Percentiles rank a stretch among this genome's conserved stretches.
These are phyloP conservation scores for Lizonia empirigonia DNA, from an alignment of 2,329 filamentous ascomycete species.

Conservation along the genomic window DNA sequence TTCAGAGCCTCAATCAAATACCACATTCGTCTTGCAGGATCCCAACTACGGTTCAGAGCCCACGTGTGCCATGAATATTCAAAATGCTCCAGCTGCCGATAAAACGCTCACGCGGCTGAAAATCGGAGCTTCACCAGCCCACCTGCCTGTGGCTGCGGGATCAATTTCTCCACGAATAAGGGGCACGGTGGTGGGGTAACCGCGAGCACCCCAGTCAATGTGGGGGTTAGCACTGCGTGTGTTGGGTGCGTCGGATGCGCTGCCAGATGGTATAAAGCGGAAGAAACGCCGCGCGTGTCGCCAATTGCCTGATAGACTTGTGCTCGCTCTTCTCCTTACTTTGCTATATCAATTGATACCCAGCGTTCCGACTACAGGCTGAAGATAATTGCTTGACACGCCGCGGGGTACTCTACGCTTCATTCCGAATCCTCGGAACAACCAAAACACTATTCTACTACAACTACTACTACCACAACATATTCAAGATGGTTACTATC, in stretches of 20 bases:
- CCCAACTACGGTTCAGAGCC: background rate
- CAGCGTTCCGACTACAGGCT: background rate
- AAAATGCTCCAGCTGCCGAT: background rate
- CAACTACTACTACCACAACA: slow-evolving; percentile 2
- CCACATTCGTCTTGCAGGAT: background rate
- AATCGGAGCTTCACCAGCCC: slow-evolving; percentile 4
- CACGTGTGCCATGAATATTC: slow-evolving; percentile 1
- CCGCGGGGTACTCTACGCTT: background rate
- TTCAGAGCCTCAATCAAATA: slow-evolving; percentile 12
- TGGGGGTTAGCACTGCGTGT: slow-evolving; percentile 2
- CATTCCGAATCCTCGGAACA: slow-evolving; percentile 15
- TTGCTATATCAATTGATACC: background rate
- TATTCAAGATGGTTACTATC: slow-evolving; percentile 54
- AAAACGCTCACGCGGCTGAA: slow-evolving; percentile 17
- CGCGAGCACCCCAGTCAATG: background rate
- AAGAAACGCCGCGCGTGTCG: background rate
- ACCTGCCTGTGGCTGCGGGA: slow-evolving; percentile 9
- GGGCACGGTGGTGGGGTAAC: slow-evolving; percentile 2
- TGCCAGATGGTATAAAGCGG: slow-evolving; percentile 1
- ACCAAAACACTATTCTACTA: background rate
- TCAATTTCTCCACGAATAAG: slow-evolving; percentile 30
- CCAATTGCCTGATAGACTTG: background rate
- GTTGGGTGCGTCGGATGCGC: background rate
- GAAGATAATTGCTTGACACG: background rate
- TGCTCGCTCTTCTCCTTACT: background rate